Base-by-base conservation (phyloP, 768 basidiomycete genomes). In the Fomitopsis pulvina region DNA sequence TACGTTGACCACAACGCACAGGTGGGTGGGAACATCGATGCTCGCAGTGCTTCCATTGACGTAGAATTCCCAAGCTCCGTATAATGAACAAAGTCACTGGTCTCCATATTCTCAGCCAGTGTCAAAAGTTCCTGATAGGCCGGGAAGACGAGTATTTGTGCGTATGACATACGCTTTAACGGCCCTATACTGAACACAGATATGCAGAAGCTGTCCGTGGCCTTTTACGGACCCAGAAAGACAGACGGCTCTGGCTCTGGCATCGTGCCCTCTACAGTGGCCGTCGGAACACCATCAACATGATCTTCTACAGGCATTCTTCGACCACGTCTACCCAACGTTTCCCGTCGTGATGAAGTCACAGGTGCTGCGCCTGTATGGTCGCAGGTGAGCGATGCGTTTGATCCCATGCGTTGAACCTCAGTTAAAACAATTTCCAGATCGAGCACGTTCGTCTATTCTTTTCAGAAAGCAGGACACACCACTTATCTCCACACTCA, bases 1-100 rank as follows among this genome's bases (percentile, higher is more conserved):
- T 50, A 50, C 41, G 16, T 50, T 21, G 29, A 50, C 20, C 11
- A 32, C n/a, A 26, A 37, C n/a, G 21, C 21, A 11, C 49, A 50
- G 49, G 49, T 50, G 27, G 11, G 41, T 24, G 27, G 14, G 11
- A 21, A 28, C n/a, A 29, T 34, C 45, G 29, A 46, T 46, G 24
- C 9, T 16, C 5, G 34, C 18, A 16, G 14, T 37, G 6, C 14
- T 37, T 5, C 4, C 42, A n/a, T 34, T 42, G 9, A 42, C 41
- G 7, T 8, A 6, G 10, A 25, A 25, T 37, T 11, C 27, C 27
- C 4, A n/a, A 50, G 49, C 22, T 50, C 11, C 40, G 28, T 20
- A 28, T 50, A 22, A 24, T 32, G 9, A 50, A 41, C 26, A 28
- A 24, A 8, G 29, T 50, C 11, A 50, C 28, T 30, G 49, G 41